These are phyloP conservation scores for Trichoderma parareesei DNA, from an alignment of 495 filamentous ascomycete species.

Conservation along the genomic window DNA sequence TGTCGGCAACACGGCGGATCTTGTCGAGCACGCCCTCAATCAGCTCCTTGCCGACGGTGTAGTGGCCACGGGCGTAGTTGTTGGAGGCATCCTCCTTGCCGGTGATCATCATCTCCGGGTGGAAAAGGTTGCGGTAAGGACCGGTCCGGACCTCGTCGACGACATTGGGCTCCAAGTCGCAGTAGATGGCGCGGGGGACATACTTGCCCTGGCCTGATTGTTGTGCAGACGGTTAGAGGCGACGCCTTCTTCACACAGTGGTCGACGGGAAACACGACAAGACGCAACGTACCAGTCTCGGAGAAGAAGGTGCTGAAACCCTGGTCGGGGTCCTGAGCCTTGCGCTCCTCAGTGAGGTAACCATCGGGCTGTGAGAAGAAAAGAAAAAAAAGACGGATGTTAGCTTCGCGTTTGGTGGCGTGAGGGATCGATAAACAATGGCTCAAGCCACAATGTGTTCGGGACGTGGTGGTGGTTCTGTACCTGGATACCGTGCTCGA, in stretches of 20 bases:
- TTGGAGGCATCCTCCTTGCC: slow-evolving; percentile 94
- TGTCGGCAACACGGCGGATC: slow-evolving; percentile 78
- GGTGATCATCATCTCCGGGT: slow-evolving; percentile 79
- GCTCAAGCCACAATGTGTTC: neutral
- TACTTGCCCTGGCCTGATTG: slow-evolving; percentile 89
- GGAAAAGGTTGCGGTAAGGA: slow-evolving; percentile 76
- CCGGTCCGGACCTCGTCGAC: slow-evolving; percentile 98
- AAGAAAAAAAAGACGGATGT: slow-evolving; percentile 10
- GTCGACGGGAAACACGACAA: neutral
- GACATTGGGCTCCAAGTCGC: slow-evolving; percentile 98
- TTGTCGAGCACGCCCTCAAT: slow-evolving; percentile 76
- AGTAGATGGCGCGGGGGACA: slow-evolving; percentile 98
- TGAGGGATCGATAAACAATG: neutral
- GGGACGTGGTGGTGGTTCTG: slow-evolving; percentile 21
- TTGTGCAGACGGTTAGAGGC: neutral
- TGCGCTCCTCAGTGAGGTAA: slow-evolving; percentile 96
- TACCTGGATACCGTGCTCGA: slow-evolving; percentile 99
- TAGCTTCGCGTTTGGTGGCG: slow-evolving; percentile 9
- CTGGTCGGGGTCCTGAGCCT: slow-evolving; percentile 82
- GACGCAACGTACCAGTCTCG: slow-evolving; percentile 72
- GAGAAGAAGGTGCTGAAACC: slow-evolving; percentile 99
- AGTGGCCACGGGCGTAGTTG: slow-evolving; percentile 92
- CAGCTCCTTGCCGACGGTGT: slow-evolving; percentile 88
- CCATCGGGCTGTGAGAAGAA: slow-evolving; percentile 71
- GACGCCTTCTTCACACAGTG: slow-evolving; percentile 9